These are phyloP conservation scores for Fistulina hepatica DNA, from an alignment of 1,284 basidiomycete species.

Conservation along the genomic window DNA sequence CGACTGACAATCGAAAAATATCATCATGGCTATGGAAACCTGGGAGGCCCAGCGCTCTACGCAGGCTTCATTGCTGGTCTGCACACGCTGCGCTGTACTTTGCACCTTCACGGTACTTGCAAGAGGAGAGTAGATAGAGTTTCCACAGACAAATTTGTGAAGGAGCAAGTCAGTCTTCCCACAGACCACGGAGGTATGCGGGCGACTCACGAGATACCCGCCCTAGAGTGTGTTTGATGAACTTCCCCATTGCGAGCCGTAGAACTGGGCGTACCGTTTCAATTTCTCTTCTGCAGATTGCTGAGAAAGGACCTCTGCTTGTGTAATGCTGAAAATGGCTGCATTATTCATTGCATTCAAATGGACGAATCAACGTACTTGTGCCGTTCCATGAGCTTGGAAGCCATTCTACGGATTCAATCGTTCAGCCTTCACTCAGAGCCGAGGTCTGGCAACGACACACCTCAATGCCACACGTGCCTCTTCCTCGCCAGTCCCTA, in stretches of 20 bases:
- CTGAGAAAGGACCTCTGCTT: constrained; percentile 12
- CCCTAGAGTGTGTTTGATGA: no score
- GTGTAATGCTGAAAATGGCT: constrained; percentile 11
- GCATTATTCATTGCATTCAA: no score
- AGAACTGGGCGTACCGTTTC: constrained; percentile 11
- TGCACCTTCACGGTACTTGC: no score
- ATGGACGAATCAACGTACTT: constrained; percentile 3
- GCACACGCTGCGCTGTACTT: no score
- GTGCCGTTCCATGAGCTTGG: constrained; percentile 11
- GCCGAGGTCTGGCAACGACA: not conserved
- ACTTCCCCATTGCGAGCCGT: no score
- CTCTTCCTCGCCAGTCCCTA: constrained; percentile 11
- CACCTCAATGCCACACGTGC: constrained; percentile 12
- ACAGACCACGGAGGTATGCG: no score
- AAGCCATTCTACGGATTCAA: constrained; percentile 8
- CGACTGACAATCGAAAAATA: constrained; percentile 10
- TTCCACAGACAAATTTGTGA: no score
- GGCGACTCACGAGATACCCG: no score
- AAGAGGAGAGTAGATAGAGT: no score
- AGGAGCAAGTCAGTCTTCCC: no score
- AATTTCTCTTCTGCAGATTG: constrained; percentile 11
- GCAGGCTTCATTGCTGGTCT: no score
- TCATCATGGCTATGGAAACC: constrained; percentile 7
- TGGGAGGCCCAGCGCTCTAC: constrained; percentile 7
- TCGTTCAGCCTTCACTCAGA: not conserved